These are phyloP conservation scores for Incumbomyces lentus DNA, from an alignment of 2,329 filamentous ascomycete genomes.

Conservation along the genomic window DNA sequence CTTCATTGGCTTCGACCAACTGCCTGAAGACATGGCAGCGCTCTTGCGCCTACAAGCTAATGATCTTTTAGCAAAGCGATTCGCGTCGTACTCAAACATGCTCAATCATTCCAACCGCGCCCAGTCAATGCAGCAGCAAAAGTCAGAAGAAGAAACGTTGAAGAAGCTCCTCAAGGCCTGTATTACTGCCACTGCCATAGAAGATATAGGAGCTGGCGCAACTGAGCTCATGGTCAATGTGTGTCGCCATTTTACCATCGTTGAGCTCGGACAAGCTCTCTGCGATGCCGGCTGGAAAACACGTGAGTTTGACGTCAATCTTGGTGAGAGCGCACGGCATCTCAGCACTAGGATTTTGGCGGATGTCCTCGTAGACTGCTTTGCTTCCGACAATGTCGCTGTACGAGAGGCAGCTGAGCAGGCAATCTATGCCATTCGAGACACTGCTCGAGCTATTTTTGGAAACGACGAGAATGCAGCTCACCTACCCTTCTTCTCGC, in stretches of 20 bases:
- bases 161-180: constrained; percentile 83
- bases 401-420: constrained; percentile 75
- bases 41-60: constrained; percentile 81
- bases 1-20: constrained; percentile 71
- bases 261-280: constrained; percentile 81
- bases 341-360: constrained; percentile 80
- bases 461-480: constrained; percentile 62
- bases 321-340: constrained; percentile 76
- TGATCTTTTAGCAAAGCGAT: constrained; percentile 65
- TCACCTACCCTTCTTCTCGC: constrained; percentile 71
- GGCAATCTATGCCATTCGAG: constrained; percentile 67
- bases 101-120: constrained; percentile 69
- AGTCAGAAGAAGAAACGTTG: constrained; percentile 68
- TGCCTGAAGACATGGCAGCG: constrained; percentile 81
- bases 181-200: constrained; percentile 73
- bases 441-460: constrained; percentile 67
- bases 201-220: constrained; percentile 68
- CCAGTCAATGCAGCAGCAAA: constrained; percentile 77
- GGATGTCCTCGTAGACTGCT: constrained; percentile 79
- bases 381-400: constrained; percentile 71
- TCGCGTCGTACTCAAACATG: constrained; percentile 54
- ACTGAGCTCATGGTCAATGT: constrained; percentile 66
- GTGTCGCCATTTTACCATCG: constrained; percentile 78
- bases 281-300: constrained; percentile 65
- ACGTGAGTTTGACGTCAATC: constrained; percentile 71